Evolutionary conservation across 164 flowering plant species (phyloP).

Genomic region (Aristolochia fimbriata): DNA sequence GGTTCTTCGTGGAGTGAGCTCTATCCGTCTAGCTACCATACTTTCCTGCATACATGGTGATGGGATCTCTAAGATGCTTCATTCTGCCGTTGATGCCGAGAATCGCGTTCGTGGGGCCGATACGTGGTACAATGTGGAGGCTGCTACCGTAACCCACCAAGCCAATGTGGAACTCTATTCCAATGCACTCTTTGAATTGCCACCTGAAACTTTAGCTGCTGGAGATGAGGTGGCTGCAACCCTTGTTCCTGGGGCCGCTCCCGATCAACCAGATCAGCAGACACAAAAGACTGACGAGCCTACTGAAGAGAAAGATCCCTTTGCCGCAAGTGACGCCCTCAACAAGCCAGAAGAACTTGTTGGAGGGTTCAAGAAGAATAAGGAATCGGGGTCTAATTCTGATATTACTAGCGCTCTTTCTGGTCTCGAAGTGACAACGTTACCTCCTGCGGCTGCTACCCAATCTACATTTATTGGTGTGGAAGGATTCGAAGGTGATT

Average conservation of each 20-base stretch:
- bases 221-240: constrained; percentile 74
- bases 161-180: constrained; percentile 54
- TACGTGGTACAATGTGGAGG: constrained; percentile 51
- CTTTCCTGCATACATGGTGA: constrained; percentile 86
- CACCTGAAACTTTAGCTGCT: constrained; percentile 69
- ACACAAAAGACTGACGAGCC: constrained; percentile 32
- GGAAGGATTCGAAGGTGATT: constrained; percentile 95
- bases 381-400: constrained; percentile 30
- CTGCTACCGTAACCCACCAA: constrained; percentile 43
- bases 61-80: constrained; percentile 87
- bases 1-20: constrained; percentile 73
- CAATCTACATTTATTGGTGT: constrained; percentile 71
- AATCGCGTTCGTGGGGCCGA: constrained; percentile 80
- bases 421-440: constrained; percentile 72
- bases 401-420: constrained; percentile 67
- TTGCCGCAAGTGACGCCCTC: constrained; percentile 86
- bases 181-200: constrained; percentile 56
- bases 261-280: constrained; percentile 25
- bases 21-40: constrained; percentile 73
- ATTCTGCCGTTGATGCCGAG: constrained; percentile 70
- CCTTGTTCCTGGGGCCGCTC: constrained; percentile 19
- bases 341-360: constrained; percentile 63
- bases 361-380: constrained; percentile 80
- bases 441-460: constrained; percentile 91
- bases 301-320: constrained; percentile 59